Percentiles rank a stretch among this genome's conserved stretches.
These are phyloP conservation scores for Nemania bipapillata DNA, from an alignment of 2,329 filamentous ascomycete genomes.

Conservation along the genomic window DNA sequence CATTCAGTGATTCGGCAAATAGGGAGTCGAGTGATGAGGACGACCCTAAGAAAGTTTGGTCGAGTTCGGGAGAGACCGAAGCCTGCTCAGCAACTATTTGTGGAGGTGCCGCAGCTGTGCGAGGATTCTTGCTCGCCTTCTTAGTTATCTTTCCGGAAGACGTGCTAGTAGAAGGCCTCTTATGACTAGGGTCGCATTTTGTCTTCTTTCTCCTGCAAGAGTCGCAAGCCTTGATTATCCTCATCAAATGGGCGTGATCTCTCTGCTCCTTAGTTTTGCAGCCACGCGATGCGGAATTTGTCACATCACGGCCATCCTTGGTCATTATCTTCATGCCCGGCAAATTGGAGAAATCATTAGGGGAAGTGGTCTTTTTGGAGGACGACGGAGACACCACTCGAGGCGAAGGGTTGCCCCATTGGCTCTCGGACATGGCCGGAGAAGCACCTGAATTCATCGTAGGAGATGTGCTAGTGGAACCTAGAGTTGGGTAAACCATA, in stretches of 20 bases:
- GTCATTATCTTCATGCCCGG: slow-evolving; percentile 76
- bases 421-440: slow-evolving; percentile 61
- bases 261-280: slow-evolving; percentile 75
- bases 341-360: slow-evolving; percentile 62
- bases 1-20: slow-evolving; percentile 36
- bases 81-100: slow-evolving; percentile 33
- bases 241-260: slow-evolving; percentile 73
- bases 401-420: slow-evolving; percentile 54
- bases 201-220: slow-evolving; percentile 72
- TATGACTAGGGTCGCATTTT: slow-evolving; percentile 70
- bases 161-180: slow-evolving; percentile 57
- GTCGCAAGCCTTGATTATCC: slow-evolving; percentile 74
- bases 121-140: slow-evolving; percentile 48
- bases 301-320: slow-evolving; percentile 70
- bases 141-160: slow-evolving; percentile 55
- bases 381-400: slow-evolving; percentile 46
- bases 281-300: slow-evolving; percentile 69
- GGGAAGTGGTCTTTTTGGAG: slow-evolving; percentile 47
- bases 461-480: slow-evolving; percentile 58
- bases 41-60: slow-evolving; percentile 35
- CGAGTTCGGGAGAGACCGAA: slow-evolving; percentile 33
- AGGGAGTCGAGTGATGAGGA: slow-evolving; percentile 41
- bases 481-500: slow-evolving; percentile 57
- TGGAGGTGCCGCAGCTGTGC: slow-evolving; percentile 42
- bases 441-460: slow-evolving; percentile 61